Evolutionary conservation across 495 filamentous ascomycete species (phyloP), one percentile per base, ranked within the genome.

Genomic region (Tuber aestivum): DNA sequence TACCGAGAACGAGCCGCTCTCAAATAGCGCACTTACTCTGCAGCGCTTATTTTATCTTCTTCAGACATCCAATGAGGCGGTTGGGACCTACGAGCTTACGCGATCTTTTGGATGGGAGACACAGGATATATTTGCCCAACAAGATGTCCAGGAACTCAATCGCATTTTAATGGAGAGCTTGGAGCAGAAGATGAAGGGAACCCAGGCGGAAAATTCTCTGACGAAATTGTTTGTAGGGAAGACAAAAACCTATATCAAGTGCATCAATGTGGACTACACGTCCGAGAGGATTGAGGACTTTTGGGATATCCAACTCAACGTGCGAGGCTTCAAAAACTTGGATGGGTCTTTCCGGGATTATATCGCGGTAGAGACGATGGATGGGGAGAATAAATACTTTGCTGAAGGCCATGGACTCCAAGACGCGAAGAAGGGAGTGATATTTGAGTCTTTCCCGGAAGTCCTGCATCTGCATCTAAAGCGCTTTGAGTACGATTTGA

Each of bases 251-350:
- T 98, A 98, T 84, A 95, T 99, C 75, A 95, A 92, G 9, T 99
- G 95, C 86, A 97, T 98, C 83, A 94, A 99, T 83, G 95, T 99
- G 74, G 91, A 95, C 71, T 99, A 96, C 84, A 93, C 97, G 84
- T 97, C 94, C 10, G 96, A 93, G 44, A 90, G 94, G 70, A 87
- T 94, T 70, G 96, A 99, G 85, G 96, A 98, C 76, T 99, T 97
- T 84, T 99, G 95, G 95, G 95, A 99, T 83, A 92, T 99, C 72
- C 95, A 98, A 82, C 89, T 99, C 77, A 99, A 98, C 76, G 95
- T 99, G 68, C 91, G 92, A 77, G 93, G 93, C 41, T 96, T 96
- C 86, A 93, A 93, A 85, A 95, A 92, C 73, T 85, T 99, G 75
- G 91, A 97, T 75, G 94, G 97, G 74, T 97, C 94, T 80, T 97